A percentile compares a stretch with the other conserved stretches of the same genome.
phyloP scores from a whole-genome alignment of 148 eudicot genomes.

The Diospyros kaki region DNA sequence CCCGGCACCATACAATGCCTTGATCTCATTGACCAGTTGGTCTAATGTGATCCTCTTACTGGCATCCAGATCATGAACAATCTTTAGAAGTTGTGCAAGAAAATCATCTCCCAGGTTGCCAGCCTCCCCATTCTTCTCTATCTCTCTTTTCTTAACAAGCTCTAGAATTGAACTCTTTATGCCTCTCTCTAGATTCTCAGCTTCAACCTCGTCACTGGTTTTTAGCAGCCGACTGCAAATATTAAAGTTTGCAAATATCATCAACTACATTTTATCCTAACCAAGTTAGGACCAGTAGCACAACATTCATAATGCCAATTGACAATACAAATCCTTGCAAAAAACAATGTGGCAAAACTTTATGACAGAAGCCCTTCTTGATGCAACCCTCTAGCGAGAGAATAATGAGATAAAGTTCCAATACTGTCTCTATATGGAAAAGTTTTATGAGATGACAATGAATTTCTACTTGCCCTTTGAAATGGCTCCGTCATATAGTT shows the following conservation, averaged over 20 bases:
- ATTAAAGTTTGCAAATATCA: background rate
- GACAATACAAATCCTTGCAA: too few species aligned
- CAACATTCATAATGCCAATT: too few species aligned
- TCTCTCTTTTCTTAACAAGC: conserved; percentile 28
- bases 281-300: too few species aligned
- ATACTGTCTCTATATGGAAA: too few species aligned
- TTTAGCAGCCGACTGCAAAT: conserved; percentile 25
- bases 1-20: conserved; percentile 41
- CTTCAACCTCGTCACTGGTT: conserved; percentile 35
- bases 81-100: conserved; percentile 40
- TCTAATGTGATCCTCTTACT: conserved; percentile 34
- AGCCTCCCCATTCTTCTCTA: conserved; percentile 3
- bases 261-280: too few species aligned
- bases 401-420: too few species aligned
- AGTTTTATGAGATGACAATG: too few species aligned
- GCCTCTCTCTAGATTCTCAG: conserved; percentile 31
- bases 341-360: too few species aligned
- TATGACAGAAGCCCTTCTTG: too few species aligned
- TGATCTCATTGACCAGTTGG: conserved; percentile 51
- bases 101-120: conserved; percentile 29
- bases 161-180: conserved; percentile 33
- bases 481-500: too few species aligned
- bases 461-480: too few species aligned
- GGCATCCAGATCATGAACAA: conserved; percentile 15
- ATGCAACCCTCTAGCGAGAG: too few species aligned